Evolutionary conservation across 2,329 filamentous ascomycete genomes (phyloP).

Genomic region (Paramyrothecium roridum): DNA sequence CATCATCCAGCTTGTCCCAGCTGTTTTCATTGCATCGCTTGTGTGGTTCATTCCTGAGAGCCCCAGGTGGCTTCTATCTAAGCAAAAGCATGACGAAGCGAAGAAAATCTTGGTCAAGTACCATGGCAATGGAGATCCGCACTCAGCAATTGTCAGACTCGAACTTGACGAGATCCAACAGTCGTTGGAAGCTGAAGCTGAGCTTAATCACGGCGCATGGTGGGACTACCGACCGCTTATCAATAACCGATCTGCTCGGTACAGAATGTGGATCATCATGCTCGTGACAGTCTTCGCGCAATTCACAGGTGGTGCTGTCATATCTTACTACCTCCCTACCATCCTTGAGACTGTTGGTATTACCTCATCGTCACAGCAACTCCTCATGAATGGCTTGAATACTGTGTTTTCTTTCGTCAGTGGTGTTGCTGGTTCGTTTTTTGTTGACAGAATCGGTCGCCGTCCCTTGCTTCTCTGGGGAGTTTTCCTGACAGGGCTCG

Average conservation of each 20-base stretch:
- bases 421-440: slow-evolving; percentile 44
- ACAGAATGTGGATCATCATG: slow-evolving; percentile 35
- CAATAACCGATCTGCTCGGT: slow-evolving; percentile 33
- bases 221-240: slow-evolving; percentile 45
- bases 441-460: slow-evolving; percentile 49
- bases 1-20: no score
- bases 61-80: slow-evolving; percentile 26
- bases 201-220: no score
- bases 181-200: slow-evolving; percentile 34
- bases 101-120: slow-evolving; percentile 48
- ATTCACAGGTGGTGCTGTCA: slow-evolving; percentile 38
- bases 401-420: slow-evolving; percentile 46
- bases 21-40: no score
- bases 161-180: slow-evolving; percentile 41
- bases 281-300: slow-evolving; percentile 41
- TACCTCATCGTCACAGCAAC: slow-evolving; percentile 30
- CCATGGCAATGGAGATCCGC: slow-evolving; percentile 43
- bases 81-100: slow-evolving; percentile 47
- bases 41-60: no score
- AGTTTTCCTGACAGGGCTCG: no score
- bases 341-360: slow-evolving; percentile 50
- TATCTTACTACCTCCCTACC: slow-evolving; percentile 47
- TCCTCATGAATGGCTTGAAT: slow-evolving; percentile 51
- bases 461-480: slow-evolving; percentile 50
- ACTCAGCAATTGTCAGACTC: slow-evolving; percentile 42